Evolutionary conservation across 2,329 filamentous ascomycete species (phyloP).

Genomic region (Fusarium domesticum): DNA sequence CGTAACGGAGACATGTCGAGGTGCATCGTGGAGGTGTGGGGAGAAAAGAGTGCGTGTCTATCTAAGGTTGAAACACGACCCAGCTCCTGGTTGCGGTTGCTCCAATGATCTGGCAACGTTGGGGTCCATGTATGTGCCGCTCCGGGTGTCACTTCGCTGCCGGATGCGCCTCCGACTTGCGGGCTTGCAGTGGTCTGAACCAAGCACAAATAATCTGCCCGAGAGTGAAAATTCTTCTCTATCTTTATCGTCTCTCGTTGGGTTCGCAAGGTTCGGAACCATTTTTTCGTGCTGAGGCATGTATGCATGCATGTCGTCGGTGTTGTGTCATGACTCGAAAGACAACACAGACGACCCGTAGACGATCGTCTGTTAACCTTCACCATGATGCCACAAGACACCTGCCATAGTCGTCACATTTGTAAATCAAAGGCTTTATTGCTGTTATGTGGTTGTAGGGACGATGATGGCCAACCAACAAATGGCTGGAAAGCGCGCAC

Average conservation of each 20-base stretch:
- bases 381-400: too few species aligned
- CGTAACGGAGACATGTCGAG: conserved; percentile 12
- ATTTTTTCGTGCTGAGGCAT: background rate
- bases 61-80: conserved; percentile 22
- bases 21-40: conserved; percentile 19
- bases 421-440: too few species aligned
- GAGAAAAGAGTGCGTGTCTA: conserved; percentile 6
- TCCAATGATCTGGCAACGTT: conserved; percentile 7
- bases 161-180: conserved; percentile 12
- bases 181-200: conserved; percentile 16
- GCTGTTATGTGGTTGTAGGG: too few species aligned
- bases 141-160: conserved; percentile 17
- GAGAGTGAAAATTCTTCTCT: conserved; percentile 15
- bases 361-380: too few species aligned
- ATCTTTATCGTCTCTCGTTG: conserved; percentile 14
- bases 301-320: conserved; percentile 9
- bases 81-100: conserved; percentile 14
- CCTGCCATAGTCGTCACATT: too few species aligned
- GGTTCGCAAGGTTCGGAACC: background rate
- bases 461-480: too few species aligned
- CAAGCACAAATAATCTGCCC: conserved; percentile 7
- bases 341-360: too few species aligned
- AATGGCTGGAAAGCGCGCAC: too few species aligned
- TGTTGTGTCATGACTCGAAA: conserved; percentile 10
- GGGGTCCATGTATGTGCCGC: background rate